Evolutionary conservation across 805 yeast species (phyloP), one percentile per base, ranked within the genome.

Genomic region (Brettanomyces naardenensis): DNA sequence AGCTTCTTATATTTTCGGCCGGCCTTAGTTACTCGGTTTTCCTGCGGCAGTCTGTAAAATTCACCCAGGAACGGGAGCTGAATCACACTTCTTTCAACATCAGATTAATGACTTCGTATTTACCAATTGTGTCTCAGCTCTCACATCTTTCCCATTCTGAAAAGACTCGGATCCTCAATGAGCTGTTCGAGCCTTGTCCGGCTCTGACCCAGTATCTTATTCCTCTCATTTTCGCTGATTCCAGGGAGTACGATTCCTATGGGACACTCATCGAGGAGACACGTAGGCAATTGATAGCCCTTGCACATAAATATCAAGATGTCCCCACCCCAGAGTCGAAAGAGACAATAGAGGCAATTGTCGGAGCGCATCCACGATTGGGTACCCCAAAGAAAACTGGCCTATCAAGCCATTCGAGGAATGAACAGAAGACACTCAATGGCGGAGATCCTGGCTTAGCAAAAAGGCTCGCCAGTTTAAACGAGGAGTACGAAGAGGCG

Each of bases 291-390:
- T 32, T 50, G 9, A 13, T 25, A 4, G 20, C 38, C n/a, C 27
- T 49, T 14, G 19, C 35, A 6, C 13, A 33, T 5, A 31, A 30
- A n/a, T 46, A 43, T 19, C 25, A 15, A 11, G 10, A 32, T 6
- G 28, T 15, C n/a, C 28, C 31, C 11, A 28, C 28, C 7, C 15
- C 20, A 7, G 20, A 26, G 7, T 20, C 33, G 19, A 33, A 33
- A n/a, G 6, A 23, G 1, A 35, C 17, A 4, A 46, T 58, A 4
- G 48, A 54, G 31, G 61, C 69, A 28, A 86, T 89, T 40, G 75
- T 89, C n/a, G 79, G 85, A 1, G 95, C 96, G 0, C 97, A 88
- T 60, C 97, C 97, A 14, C 66, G 95, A 39, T 64, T 88, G 14
- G 97, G 97, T 1, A 84, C 83, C 3, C 66, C 77, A 3, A 60